Percentiles rank a stretch among this genome's conserved stretches.
phyloP scores from a whole-genome alignment of 106 monocot species.

The Narthecium ossifragum region DNA sequence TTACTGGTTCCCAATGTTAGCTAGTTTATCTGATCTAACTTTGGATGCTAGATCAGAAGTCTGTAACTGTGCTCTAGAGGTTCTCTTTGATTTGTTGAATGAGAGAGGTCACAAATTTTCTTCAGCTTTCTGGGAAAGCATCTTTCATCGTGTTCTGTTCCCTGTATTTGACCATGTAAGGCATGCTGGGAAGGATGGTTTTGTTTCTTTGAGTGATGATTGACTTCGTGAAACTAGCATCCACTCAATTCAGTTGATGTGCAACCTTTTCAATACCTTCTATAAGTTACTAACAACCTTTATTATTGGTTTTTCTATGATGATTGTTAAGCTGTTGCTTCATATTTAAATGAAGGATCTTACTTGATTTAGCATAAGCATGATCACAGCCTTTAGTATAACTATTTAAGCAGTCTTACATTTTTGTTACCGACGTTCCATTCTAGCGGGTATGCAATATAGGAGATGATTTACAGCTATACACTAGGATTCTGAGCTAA shows the following conservation, averaged over 20 bases:
- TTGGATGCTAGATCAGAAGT: constrained; percentile 85
- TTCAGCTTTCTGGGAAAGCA: constrained; percentile 89
- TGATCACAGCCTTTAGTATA: too few relatives aligned
- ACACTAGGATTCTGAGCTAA: too few relatives aligned
- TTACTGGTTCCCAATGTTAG: constrained; percentile 98
- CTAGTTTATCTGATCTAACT: constrained; percentile 91
- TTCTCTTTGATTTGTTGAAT: constrained; percentile 97
- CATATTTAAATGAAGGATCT: too few relatives aligned
- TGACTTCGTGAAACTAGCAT: constrained; percentile 97
- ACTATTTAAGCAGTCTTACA: too few relatives aligned
- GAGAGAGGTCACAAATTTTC: constrained; percentile 95
- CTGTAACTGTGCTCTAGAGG: constrained; percentile 89
- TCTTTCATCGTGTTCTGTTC: constrained; percentile 88
- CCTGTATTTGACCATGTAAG: constrained; percentile 96
- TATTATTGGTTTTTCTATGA: too few relatives aligned
- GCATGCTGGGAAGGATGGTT: constrained; percentile 75
- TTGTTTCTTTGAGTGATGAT: constrained; percentile 67
- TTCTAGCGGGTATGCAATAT: too few relatives aligned
- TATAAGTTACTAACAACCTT: constrained; percentile 89
- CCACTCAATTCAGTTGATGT: constrained; percentile 92
- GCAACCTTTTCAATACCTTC: constrained; percentile 97
- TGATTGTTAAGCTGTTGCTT: too few relatives aligned
- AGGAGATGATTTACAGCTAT: too few relatives aligned
- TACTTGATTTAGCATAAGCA: too few relatives aligned
- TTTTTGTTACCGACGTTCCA: too few relatives aligned